phyloP scores from a whole-genome alignment of 2,329 filamentous ascomycete genomes.

The Trichoderma sp. region DNA sequence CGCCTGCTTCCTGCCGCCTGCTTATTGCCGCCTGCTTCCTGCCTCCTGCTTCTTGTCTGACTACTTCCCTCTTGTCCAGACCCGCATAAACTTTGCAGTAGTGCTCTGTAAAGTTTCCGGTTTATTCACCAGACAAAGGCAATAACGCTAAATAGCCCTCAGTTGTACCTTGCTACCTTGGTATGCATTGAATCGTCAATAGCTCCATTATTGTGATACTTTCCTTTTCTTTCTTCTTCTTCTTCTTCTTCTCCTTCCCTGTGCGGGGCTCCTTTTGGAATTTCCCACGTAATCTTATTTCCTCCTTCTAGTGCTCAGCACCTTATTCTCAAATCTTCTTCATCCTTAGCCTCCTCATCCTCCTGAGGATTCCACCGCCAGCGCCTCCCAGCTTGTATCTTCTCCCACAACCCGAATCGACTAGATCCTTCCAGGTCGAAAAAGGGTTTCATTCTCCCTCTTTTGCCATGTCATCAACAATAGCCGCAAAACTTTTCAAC shows the following conservation, averaged over 20 bases:
- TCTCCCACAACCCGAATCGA: neutral
- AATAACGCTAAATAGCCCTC: too few relatives aligned
- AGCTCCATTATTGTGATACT: too few relatives aligned
- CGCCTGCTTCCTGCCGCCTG: neutral
- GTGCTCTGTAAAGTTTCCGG: too few relatives aligned
- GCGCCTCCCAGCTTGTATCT: too few relatives aligned
- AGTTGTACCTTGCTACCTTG: too few relatives aligned
- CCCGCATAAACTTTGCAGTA: too few relatives aligned
- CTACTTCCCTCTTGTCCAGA: too few relatives aligned
- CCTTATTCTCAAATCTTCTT: neutral
- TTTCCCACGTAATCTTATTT: neutral
- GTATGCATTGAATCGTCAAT: too few relatives aligned
- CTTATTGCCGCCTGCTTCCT: neutral
- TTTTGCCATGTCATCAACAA: neutral
- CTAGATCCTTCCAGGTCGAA: neutral
- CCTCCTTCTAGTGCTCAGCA: neutral
- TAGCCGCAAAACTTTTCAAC: neutral
- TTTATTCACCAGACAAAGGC: too few relatives aligned
- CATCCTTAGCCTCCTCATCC: neutral
- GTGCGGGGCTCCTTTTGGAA: neutral
- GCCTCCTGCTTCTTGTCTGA: neutral
- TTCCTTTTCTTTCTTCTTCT: too few relatives aligned
- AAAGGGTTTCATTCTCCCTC: neutral
- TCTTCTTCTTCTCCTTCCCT: too few relatives aligned
- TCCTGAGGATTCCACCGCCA: neutral